Evolutionary conservation across 257 asterid genomes (phyloP).

Genomic region (Nicotiana noctiflora): DNA sequence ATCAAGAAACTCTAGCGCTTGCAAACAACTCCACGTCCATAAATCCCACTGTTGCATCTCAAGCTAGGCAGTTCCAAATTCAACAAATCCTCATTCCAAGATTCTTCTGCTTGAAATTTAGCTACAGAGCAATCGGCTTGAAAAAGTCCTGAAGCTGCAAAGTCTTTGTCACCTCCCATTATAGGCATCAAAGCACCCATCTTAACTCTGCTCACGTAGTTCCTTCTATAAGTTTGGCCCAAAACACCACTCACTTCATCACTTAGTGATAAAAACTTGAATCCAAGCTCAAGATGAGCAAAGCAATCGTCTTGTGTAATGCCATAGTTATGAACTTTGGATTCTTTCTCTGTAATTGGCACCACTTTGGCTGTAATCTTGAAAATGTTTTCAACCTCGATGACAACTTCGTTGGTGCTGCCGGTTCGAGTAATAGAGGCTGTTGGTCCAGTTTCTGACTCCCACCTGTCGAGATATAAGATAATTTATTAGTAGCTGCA

Average conservation of each 20-base stretch:
- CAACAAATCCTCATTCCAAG: not conserved
- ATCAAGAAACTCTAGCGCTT: constrained; percentile 17
- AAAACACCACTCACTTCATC: constrained; percentile 42
- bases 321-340: constrained; percentile 40
- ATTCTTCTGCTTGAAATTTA: constrained; percentile 17
- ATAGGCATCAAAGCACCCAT: constrained; percentile 53
- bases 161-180: constrained; percentile 48
- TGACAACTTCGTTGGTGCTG: constrained; percentile 27
- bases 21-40: constrained; percentile 47
- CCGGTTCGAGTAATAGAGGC: constrained; percentile 23
- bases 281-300: constrained; percentile 55
- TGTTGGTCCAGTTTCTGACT: not conserved
- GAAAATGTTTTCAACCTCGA: constrained; percentile 30
- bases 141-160: constrained; percentile 33
- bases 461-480: constrained; percentile 23
- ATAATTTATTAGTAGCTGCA: not conserved
- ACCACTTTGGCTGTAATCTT: constrained; percentile 43
- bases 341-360: constrained; percentile 41
- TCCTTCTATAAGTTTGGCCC: constrained; percentile 55
- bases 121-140: constrained; percentile 40
- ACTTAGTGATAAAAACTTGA: constrained; percentile 36
- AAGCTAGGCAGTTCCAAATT: constrained; percentile 32
- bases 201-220: constrained; percentile 42
- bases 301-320: constrained; percentile 43
- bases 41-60: constrained; percentile 34